Evolutionary conservation across 106 monocot species (phyloP), one percentile per base, ranked within the genome.

Genomic region (Acanthochlamys bracteata): DNA sequence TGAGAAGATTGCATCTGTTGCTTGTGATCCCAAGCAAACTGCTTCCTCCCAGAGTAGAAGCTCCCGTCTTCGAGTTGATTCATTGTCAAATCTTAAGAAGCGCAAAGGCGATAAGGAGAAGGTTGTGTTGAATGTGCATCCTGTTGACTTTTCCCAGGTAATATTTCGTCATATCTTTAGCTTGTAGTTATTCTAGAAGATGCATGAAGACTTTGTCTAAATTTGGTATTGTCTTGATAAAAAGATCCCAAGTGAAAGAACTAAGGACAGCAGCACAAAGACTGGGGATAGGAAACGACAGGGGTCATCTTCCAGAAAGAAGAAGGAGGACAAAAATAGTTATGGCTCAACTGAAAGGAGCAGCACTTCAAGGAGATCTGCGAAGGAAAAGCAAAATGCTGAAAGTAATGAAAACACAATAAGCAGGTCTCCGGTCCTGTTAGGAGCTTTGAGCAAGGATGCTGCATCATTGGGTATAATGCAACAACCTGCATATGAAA

Each of bases 31-130:
- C 11, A 69, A 81, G 61, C 71, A 79, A 27, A 53, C 14, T 23
- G 73, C 19, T 41, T 26, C 64, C 39, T 53, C 69, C 71, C 66
- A 77, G 70, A 80, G 80, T 68, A 77, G 82, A 71, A 70, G 85
- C 70, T 65, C 83, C 83, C 39, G 70, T 78, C 47, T 85, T 82
- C 70, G 77, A 66, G 96, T 88, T 70, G 74, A 78, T 20, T 67
- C 80, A 43, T 6, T 56, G 54, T 51, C 53, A 52, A 71, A 83
- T 62, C 54, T 60, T 74, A 68, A 67, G 64, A 82, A 69, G 42
- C 77, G 59, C 26, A 24, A 17, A 61, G 63, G 61, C 7, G 69
- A 66, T 33, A 66, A 74, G 41, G 83, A 75, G 80, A 81, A 75
- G 62, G 76, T 80, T 45, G 79, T 76, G 69, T 63, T 67, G n/a